phyloP scores from a whole-genome alignment of 805 yeast genomes.

The Clavispora vitiphila region DNA sequence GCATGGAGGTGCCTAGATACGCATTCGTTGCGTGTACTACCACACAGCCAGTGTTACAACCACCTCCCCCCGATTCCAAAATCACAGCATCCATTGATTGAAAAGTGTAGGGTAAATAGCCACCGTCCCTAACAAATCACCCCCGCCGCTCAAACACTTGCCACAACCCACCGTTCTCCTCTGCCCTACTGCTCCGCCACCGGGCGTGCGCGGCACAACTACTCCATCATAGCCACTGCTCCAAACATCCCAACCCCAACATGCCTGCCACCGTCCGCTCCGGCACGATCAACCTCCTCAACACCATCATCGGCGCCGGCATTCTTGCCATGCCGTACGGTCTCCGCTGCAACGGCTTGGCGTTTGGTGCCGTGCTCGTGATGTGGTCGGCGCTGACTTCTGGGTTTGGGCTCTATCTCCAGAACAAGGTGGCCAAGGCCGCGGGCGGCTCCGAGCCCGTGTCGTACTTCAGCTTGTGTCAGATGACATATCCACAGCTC shows the following conservation, averaged over 20 bases:
- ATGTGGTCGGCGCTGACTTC: conserved; percentile 61
- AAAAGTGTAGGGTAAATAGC: no score
- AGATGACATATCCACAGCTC: conserved; percentile 64
- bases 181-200: no score
- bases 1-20: no score
- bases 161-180: no score
- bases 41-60: no score
- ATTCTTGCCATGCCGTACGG: conserved; percentile 72
- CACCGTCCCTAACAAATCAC: no score
- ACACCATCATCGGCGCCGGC: conserved; percentile 81
- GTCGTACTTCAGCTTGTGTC: conserved; percentile 41
- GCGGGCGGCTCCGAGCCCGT: conserved; percentile 39
- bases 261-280: conserved; percentile 38
- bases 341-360: conserved; percentile 60
- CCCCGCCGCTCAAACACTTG: no score
- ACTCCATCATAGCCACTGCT: background rate
- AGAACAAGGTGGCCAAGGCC: conserved; percentile 54
- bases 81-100: no score
- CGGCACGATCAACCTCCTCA: conserved; percentile 61
- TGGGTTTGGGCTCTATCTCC: conserved; percentile 61
- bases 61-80: no score
- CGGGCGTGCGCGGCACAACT: background rate
- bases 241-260: background rate
- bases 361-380: conserved; percentile 52
- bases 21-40: no score